Conservation (phyloP, 73 alveolate genomes). For the Urostyla sp. region DNA sequence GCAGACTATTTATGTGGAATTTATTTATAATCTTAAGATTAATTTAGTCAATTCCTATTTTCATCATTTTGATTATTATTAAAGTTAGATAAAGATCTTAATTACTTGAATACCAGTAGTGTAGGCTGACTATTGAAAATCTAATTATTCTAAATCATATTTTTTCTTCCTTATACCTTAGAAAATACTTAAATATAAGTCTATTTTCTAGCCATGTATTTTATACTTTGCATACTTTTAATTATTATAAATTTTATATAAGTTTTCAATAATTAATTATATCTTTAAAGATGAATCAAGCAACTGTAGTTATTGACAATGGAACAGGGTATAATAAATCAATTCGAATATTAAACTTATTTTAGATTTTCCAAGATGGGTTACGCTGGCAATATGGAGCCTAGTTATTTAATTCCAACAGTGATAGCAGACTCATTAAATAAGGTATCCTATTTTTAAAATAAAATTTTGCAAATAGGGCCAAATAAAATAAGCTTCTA, state of each 20-base stretch:
- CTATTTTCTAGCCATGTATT: background rate
- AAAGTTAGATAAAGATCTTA: no score
- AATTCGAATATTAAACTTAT: background rate
- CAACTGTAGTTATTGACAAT: slow-evolving; percentile 93
- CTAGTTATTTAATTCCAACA: slow-evolving; percentile 95
- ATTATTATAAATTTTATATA: background rate
- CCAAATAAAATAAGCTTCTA: slow-evolving; percentile 44
- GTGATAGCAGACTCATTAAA: slow-evolving; percentile 89
- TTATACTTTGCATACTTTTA: background rate
- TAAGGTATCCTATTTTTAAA: slow-evolving; percentile 67
- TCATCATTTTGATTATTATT: no score
- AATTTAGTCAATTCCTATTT: no score
- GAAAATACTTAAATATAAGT: background rate
- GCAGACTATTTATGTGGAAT: no score
- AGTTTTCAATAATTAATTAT: background rate
- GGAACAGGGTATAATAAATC: slow-evolving; percentile 95
- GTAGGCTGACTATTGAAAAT: no score
- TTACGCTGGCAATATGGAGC: slow-evolving; percentile 98
- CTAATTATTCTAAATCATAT: no score
- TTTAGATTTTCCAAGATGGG: slow-evolving; percentile 98
- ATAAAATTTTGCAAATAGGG: slow-evolving; percentile 44
- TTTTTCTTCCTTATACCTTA: no score
- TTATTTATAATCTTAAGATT: no score
- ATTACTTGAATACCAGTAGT: no score
- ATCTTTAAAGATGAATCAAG: slow-evolving; percentile 60